Evolutionary conservation across 441 rosid genomes (phyloP).

Genomic region (Aquilaria agallochum): DNA sequence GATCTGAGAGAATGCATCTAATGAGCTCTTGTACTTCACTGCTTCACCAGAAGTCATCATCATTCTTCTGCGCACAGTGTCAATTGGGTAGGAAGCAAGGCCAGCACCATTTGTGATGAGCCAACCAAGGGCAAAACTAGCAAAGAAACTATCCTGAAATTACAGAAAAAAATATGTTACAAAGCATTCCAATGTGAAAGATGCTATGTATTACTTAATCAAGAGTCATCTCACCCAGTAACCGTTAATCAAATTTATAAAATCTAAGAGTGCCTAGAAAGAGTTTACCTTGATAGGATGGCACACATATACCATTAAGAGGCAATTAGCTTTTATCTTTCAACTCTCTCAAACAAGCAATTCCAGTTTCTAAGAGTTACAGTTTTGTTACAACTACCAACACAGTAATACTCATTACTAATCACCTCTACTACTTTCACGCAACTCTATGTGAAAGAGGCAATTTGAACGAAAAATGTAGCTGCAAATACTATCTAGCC

Average conservation of each 20-base stretch:
- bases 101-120: constrained; percentile 68
- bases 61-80: constrained; percentile 69
- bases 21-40: constrained; percentile 60
- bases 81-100: constrained; percentile 63
- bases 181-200: neutral
- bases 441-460: too few species aligned
- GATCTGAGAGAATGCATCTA: constrained; percentile 51
- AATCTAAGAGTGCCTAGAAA: neutral
- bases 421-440: too few species aligned
- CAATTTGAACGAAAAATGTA: too few species aligned
- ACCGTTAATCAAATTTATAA: neutral
- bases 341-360: too few species aligned
- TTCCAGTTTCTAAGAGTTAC: too few species aligned
- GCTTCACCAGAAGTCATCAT: constrained; percentile 74
- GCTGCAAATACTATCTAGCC: too few species aligned
- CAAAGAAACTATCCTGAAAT: constrained; percentile 66
- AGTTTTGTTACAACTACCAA: too few species aligned
- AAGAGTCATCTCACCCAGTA: neutral
- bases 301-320: too few species aligned
- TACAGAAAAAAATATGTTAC: constrained; percentile 9
- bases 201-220: neutral
- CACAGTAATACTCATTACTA: too few species aligned
- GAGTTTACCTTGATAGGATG: neutral
- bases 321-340: neutral
- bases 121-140: constrained; percentile 68